These are phyloP conservation scores for Artemisia argyi DNA, from an alignment of 129 eudicot species.

Conservation along the genomic window DNA sequence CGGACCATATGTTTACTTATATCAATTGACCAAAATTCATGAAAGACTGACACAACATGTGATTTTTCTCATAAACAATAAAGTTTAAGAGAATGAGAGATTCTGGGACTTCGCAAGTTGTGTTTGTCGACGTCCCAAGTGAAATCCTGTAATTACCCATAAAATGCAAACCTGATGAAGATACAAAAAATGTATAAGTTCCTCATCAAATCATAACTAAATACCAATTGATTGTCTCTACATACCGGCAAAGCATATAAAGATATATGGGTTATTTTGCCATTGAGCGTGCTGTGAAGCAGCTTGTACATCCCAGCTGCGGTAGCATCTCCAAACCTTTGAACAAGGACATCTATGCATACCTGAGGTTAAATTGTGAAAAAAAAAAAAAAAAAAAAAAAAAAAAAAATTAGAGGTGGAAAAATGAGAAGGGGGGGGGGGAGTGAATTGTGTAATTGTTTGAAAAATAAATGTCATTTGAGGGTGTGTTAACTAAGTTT, in stretches of 20 bases:
- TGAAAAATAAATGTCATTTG: not conserved
- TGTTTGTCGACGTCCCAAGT: slow-evolving; percentile 70
- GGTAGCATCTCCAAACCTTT: slow-evolving; percentile 95
- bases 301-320: slow-evolving; percentile 95
- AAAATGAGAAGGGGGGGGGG: too few species aligned
- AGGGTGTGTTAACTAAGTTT: not conserved
- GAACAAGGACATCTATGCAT: slow-evolving; percentile 95
- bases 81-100: slow-evolving; percentile 29
- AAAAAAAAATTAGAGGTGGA: too few species aligned
- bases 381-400: not conserved
- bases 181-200: not conserved
- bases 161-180: slow-evolving; percentile 62
- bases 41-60: slow-evolving; percentile 14
- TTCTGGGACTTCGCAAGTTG: slow-evolving; percentile 66
- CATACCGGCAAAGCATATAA: slow-evolving; percentile 88
- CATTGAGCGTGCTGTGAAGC: slow-evolving; percentile 58
- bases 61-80: slow-evolving; percentile 21
- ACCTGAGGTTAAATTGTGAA: slow-evolving; percentile 44
- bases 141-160: slow-evolving; percentile 75
- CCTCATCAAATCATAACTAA: not conserved
- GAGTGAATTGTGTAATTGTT: too few species aligned
- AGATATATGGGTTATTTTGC: slow-evolving; percentile 59
- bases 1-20: slow-evolving; percentile 5
- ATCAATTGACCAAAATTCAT: slow-evolving; percentile 4
- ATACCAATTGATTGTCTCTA: not conserved